These are phyloP conservation scores for Diaporthe longicolla DNA, from an alignment of 2,329 filamentous ascomycete genomes.

Conservation along the genomic window DNA sequence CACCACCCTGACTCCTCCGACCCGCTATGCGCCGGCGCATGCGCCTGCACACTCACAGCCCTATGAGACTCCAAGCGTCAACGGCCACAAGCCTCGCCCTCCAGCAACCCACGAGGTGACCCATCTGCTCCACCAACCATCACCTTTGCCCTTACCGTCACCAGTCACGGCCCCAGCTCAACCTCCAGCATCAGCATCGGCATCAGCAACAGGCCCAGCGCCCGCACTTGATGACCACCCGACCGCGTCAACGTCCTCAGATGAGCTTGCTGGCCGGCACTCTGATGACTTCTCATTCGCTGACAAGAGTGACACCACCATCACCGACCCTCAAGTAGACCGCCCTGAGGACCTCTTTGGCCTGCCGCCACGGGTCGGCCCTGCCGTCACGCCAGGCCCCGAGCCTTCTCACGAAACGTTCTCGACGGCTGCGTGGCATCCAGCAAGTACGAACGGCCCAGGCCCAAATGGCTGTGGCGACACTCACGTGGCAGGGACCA, in stretches of 20 bases:
- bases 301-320: conserved; percentile 40
- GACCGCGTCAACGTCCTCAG: conserved; percentile 39
- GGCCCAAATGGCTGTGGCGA: neutral
- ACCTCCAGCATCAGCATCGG: neutral
- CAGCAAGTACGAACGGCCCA: conserved; percentile 15
- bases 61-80: conserved; percentile 14
- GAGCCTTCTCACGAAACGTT: conserved; percentile 1
- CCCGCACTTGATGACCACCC: conserved; percentile 21
- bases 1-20: conserved; percentile 35
- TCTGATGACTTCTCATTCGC: conserved; percentile 39
- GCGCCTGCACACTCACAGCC: neutral
- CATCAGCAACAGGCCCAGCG: neutral
- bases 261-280: conserved; percentile 36
- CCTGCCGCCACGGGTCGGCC: neutral
- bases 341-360: conserved; percentile 11
- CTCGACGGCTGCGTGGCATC: conserved; percentile 3
- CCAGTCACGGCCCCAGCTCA: neutral
- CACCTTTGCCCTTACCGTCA: neutral
- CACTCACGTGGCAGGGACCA: neutral
- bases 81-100: conserved; percentile 14
- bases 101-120: conserved; percentile 3
- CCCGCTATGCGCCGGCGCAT: conserved; percentile 27
- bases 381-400: neutral
- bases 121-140: neutral
- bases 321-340: conserved; percentile 39